A percentile compares a stretch with the other conserved stretches of the same genome.
Evolutionary conservation across 1,284 basidiomycete species (phyloP).

Genomic region (Trametes versicolor): DNA sequence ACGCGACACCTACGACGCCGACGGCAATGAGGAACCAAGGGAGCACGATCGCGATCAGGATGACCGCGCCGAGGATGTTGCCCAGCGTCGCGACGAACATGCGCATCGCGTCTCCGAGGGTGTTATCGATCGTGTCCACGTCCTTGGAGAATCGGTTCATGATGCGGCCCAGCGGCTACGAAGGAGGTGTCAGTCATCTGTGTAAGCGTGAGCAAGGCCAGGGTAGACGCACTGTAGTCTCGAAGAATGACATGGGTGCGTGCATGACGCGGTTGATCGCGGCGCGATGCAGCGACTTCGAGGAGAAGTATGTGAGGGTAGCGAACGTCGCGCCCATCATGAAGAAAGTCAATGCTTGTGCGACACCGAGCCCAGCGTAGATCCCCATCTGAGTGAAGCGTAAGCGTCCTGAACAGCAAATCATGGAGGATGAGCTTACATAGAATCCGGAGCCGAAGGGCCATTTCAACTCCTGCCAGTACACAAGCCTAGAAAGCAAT

Average conservation of each 20-base stretch:
- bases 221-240: conserved; percentile 71
- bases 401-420: conserved; percentile 15
- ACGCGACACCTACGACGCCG: conserved; percentile 63
- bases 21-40: conserved; percentile 90
- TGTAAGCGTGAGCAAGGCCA: background rate
- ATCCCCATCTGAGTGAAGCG: conserved; percentile 65
- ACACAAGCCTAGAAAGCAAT: conserved; percentile 62
- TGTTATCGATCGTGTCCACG: conserved; percentile 89
- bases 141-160: conserved; percentile 89
- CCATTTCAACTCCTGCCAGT: conserved; percentile 76
- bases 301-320: conserved; percentile 73
- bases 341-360: conserved; percentile 62
- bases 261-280: conserved; percentile 73
- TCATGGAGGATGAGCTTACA: conserved; percentile 47
- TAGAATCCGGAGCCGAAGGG: conserved; percentile 65
- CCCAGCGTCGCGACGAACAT: conserved; percentile 77
- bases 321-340: conserved; percentile 64
- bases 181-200: background rate
- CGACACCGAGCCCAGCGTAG: conserved; percentile 65
- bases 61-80: conserved; percentile 76
- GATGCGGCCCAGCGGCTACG: conserved; percentile 85
- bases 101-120: conserved; percentile 78
- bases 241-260: conserved; percentile 90
- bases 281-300: conserved; percentile 57
- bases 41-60: conserved; percentile 81